Base-by-base conservation (phyloP, 108 stramenopile species). In the Mediolabrus comicus region DNA sequence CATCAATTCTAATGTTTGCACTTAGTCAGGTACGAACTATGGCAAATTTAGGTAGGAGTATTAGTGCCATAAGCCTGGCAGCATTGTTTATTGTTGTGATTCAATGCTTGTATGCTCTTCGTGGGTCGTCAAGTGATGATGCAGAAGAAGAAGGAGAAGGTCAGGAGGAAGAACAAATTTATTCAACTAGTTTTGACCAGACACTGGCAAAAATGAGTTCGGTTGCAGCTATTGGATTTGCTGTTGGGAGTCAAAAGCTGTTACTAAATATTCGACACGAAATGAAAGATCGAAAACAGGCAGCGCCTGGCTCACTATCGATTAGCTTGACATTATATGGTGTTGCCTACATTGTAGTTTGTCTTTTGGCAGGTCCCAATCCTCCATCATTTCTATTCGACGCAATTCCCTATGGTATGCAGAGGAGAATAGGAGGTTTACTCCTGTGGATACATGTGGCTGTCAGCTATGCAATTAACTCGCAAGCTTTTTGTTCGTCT, bases 381-480 rank as follows among this genome's bases (percentile, higher is more conserved):
- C 90, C 90, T 43, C 87, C 90, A 30, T 59, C 75, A 19, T 87
- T 91, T 46, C 74, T 91, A 14, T 88, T 91, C 51, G 87, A 91
- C 72, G 86, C 84, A 14, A 83, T 91, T 52, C 59, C 60, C 2
- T 60, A 68, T 29, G 71, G 57, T 10, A 26, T 49, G 57, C 66
- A 65, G 32, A 75, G 86, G 27, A 79, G 84, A 12, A 17, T 87
- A 4, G 90, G 81, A 5, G 90, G 87, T 1, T 79, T 83, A 16
- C 62, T 88, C n/a, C 72, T 91, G 17, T 88, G 85, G 82, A 34
- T 81, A 28, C 90, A 91, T 72, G 86, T 91, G 1, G 86, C 83
- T 7, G 90, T 91, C 2, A 84, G 82, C 12, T 91, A 85, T 59
- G 87, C 90, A 24, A 91, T 91, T 54, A 91, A 91, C 62, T 82